Conservation (phyloP, 371 early-diverging fungal species). For the Rhizopus delemar region DNA sequence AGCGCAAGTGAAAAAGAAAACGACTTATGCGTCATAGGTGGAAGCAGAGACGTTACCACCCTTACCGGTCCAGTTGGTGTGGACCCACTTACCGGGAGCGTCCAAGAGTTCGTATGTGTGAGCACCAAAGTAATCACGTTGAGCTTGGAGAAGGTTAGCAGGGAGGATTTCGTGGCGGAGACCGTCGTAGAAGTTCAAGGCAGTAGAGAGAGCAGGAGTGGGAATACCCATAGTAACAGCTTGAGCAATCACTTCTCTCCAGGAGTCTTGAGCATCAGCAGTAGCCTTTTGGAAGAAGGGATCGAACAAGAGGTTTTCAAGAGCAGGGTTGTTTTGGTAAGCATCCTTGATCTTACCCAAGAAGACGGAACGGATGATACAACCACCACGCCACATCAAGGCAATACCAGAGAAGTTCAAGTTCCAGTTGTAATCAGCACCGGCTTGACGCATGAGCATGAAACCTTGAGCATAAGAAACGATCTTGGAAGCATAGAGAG, state of each 20-base stretch:
- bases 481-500: slow-evolving; percentile 96
- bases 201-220: slow-evolving; percentile 89
- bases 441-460: slow-evolving; percentile 97
- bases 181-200: slow-evolving; percentile 96
- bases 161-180: slow-evolving; percentile 87
- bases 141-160: slow-evolving; percentile 96
- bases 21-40: slow-evolving; percentile 44
- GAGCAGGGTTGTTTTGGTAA: slow-evolving; percentile 81
- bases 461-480: slow-evolving; percentile 99
- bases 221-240: slow-evolving; percentile 87
- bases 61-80: slow-evolving; percentile 97
- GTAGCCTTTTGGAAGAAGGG: slow-evolving; percentile 93
- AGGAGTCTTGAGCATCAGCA: slow-evolving; percentile 79
- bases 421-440: slow-evolving; percentile 91
- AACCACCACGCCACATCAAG: slow-evolving; percentile 99
- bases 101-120: slow-evolving; percentile 92
- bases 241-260: slow-evolving; percentile 89
- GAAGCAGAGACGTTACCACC: slow-evolving; percentile 76
- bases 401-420: slow-evolving; percentile 96
- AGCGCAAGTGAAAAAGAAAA: background rate
- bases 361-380: slow-evolving; percentile 96
- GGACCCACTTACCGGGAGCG: slow-evolving; percentile 78
- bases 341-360: slow-evolving; percentile 95
- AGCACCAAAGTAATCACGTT: slow-evolving; percentile 99
- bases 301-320: slow-evolving; percentile 89